These are phyloP conservation scores for Leccinum sublutescens DNA, from an alignment of 768 basidiomycete genomes.

Conservation along the genomic window DNA sequence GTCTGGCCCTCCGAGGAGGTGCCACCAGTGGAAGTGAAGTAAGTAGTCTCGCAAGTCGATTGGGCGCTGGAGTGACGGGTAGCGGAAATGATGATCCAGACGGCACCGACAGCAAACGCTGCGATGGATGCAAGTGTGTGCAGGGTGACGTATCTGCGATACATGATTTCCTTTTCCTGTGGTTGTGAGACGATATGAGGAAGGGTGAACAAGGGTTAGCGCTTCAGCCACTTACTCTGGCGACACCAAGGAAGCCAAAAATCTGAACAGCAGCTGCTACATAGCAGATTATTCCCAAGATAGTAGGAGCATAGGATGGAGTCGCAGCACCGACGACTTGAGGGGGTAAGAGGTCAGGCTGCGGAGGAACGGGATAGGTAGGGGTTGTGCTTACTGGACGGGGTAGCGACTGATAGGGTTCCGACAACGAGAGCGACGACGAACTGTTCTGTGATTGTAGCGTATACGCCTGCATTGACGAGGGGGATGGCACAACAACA, in stretches of 20 bases:
- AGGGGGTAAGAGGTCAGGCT: slow-evolving; percentile 9
- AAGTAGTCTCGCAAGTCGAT: slow-evolving; percentile 57
- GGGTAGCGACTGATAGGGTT: slow-evolving; percentile 72
- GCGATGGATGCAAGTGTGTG: slow-evolving; percentile 53
- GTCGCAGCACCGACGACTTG: slow-evolving; percentile 86
- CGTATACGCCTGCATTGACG: slow-evolving; percentile 87
- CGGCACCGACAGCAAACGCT: slow-evolving; percentile 75
- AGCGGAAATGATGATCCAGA: slow-evolving; percentile 81
- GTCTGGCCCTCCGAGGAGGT: slow-evolving; percentile 54
- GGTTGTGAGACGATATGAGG: slow-evolving; percentile 8
- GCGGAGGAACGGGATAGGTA: neutral
- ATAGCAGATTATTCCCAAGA: slow-evolving; percentile 78
- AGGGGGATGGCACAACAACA: slow-evolving; percentile 93
- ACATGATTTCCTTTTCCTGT: slow-evolving; percentile 67
- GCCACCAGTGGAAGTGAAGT: slow-evolving; percentile 43
- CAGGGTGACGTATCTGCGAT: slow-evolving; percentile 65
- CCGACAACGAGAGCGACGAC: slow-evolving; percentile 64
- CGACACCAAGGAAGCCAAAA: slow-evolving; percentile 84
- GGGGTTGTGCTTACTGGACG: slow-evolving; percentile 61
- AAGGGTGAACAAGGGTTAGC: neutral
- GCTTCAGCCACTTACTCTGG: slow-evolving; percentile 47
- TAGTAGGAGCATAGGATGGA: slow-evolving; percentile 68
- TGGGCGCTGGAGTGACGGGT: slow-evolving; percentile 72
- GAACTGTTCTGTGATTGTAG: slow-evolving; percentile 75
- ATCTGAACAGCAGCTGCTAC: slow-evolving; percentile 74